These are phyloP conservation scores for Trametes gibbosa DNA, from an alignment of 768 basidiomycete species.

Conservation along the genomic window DNA sequence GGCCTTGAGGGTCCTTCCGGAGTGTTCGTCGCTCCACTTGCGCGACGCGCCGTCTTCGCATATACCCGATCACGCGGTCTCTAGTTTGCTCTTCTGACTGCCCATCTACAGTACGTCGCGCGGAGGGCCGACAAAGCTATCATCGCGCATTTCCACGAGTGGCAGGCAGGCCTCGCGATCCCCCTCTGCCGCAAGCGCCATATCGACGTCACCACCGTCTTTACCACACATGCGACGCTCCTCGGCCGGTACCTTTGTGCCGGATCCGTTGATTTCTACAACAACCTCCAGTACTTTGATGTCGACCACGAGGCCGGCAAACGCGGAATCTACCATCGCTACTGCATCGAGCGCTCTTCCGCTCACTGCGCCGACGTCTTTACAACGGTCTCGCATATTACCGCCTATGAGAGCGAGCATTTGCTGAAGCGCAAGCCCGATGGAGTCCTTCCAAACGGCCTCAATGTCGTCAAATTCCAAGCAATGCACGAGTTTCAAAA, in stretches of 20 bases:
- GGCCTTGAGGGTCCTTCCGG: not conserved
- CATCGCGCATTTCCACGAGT: constrained; percentile 98
- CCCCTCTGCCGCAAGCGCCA: constrained; percentile 94
- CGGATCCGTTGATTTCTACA: constrained; percentile 98
- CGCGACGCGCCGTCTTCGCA: not conserved
- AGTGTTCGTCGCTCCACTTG: not conserved
- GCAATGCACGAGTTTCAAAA: constrained; percentile 99
- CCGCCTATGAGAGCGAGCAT: constrained; percentile 96
- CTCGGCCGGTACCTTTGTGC: constrained; percentile 98
- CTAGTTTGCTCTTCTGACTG: not conserved
- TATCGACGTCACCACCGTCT: constrained; percentile 97
- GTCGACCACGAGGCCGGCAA: constrained; percentile 99
- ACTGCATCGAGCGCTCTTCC: constrained; percentile 95
- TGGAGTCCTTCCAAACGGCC: constrained; percentile 93
- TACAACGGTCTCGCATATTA: constrained; percentile 97
- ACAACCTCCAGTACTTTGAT: constrained; percentile 98
- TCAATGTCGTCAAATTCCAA: constrained; percentile 98
- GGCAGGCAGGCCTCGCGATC: constrained; percentile 97
- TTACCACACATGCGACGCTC: constrained; percentile 97
- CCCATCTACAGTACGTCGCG: constrained; percentile 62
- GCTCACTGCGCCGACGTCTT: constrained; percentile 98
- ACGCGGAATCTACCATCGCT: constrained; percentile 96
- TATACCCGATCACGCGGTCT: not conserved
- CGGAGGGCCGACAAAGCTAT: constrained; percentile 83
- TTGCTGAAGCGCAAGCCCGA: constrained; percentile 96